Evolutionary conservation across 2,329 filamentous ascomycete species (phyloP).

Genomic region (Huntiella bhutanensis): DNA sequence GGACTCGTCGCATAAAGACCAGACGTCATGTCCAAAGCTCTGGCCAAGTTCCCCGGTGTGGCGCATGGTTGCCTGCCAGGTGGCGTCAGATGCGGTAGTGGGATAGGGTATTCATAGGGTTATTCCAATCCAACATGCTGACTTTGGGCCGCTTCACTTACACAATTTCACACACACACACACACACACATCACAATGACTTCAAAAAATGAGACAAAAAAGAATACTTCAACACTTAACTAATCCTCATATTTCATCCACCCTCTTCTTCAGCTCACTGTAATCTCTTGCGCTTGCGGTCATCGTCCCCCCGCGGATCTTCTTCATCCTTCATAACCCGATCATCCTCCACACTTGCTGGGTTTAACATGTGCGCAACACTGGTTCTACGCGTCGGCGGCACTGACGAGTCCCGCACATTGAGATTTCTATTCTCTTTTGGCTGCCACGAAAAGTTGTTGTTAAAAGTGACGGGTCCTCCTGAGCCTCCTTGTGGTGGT

Average conservation of each 20-base stretch:
- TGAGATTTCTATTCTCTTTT: constrained; percentile 30
- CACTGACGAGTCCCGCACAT: constrained; percentile 34
- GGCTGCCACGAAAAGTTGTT: constrained; percentile 34
- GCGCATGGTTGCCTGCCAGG: too few relatives aligned
- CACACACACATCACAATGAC: too few relatives aligned
- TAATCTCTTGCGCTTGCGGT: constrained; percentile 43
- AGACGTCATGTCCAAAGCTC: background rate
- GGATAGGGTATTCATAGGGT: too few relatives aligned
- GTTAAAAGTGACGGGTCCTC: constrained; percentile 20
- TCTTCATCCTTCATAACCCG: constrained; percentile 26
- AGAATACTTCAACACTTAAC: too few relatives aligned
- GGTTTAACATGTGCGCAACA: constrained; percentile 46
- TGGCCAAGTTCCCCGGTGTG: background rate
- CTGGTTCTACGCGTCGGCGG: constrained; percentile 38
- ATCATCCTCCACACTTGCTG: constrained; percentile 32
- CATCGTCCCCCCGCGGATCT: constrained; percentile 37
- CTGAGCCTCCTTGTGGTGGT: too few relatives aligned
- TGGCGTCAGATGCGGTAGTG: too few relatives aligned
- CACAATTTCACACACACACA: too few relatives aligned
- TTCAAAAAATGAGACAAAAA: too few relatives aligned
- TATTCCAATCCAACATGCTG: too few relatives aligned
- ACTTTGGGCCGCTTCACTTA: too few relatives aligned
- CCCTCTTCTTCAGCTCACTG: constrained; percentile 18
- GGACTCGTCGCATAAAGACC: too few relatives aligned
- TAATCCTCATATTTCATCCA: too few relatives aligned